phyloP scores from a whole-genome alignment of 306 rosid genomes.

The Cicer pinnatifidum region DNA sequence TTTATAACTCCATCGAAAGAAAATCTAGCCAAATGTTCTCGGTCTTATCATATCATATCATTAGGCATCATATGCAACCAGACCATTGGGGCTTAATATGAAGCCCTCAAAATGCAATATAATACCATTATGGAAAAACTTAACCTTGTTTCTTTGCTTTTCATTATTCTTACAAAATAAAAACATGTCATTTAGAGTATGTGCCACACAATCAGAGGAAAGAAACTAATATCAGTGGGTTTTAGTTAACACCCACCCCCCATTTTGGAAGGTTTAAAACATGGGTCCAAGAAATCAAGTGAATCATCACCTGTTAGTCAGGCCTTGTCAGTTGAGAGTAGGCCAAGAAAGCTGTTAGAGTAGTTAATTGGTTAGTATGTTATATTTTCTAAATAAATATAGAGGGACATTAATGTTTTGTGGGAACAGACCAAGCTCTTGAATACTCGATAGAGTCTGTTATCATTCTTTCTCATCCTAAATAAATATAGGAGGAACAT shows the following conservation, averaged over 20 bases:
- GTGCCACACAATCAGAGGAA: background rate
- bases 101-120: background rate
- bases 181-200: background rate
- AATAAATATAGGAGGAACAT: background rate
- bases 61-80: slow-evolving; percentile 18
- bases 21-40: slow-evolving; percentile 25
- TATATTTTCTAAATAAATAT: background rate
- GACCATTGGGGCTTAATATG: slow-evolving; percentile 1
- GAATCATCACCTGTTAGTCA: background rate
- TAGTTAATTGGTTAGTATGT: background rate
- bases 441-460: background rate
- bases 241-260: background rate
- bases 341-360: background rate
- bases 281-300: background rate
- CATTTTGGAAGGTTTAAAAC: too few species aligned
- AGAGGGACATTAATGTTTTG: background rate
- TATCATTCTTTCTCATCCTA: slow-evolving; percentile 4
- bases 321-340: slow-evolving; percentile 1
- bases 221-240: background rate
- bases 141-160: too few species aligned
- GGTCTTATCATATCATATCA: slow-evolving; percentile 11
- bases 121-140: background rate
- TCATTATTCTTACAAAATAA: too few species aligned
- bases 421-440: slow-evolving; percentile 14
- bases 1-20: slow-evolving; percentile 9